Percentiles rank a stretch among this genome's conserved stretches.
phyloP scores from a whole-genome alignment of 1,284 basidiomycete species.

The Fomitopsis betulina region DNA sequence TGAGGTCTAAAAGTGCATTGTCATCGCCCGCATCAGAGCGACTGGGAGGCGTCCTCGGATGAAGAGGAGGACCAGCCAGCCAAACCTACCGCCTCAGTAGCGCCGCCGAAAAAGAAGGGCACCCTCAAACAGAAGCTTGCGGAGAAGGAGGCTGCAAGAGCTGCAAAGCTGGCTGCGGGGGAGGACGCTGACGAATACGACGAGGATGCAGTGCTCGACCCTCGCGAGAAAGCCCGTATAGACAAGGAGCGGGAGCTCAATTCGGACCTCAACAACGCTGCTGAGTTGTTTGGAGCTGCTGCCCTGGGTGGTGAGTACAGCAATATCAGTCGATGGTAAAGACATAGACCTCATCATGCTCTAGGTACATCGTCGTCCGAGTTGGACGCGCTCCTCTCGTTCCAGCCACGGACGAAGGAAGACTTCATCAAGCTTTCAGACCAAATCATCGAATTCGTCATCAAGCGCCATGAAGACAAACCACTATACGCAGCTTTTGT shows the following conservation, averaged over 20 bases:
- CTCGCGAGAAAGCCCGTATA: slow-evolving; percentile 66
- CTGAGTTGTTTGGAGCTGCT: slow-evolving; percentile 73
- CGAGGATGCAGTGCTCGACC: slow-evolving; percentile 78
- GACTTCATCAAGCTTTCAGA: slow-evolving; percentile 76
- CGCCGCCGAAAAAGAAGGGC: slow-evolving; percentile 85
- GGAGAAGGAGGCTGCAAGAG: slow-evolving; percentile 77
- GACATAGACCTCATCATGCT: background rate
- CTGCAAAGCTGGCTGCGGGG: slow-evolving; percentile 34
- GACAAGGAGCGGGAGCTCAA: slow-evolving; percentile 81
- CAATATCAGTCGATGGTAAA: background rate
- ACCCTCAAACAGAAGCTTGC: slow-evolving; percentile 86
- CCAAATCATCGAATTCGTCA: slow-evolving; percentile 66
- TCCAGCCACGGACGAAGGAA: slow-evolving; percentile 79
- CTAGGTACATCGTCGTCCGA: slow-evolving; percentile 63
- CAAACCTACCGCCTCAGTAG: slow-evolving; percentile 37
- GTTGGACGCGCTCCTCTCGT: slow-evolving; percentile 65
- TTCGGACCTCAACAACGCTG: slow-evolving; percentile 80
- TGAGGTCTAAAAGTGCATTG: background rate
- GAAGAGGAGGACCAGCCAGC: slow-evolving; percentile 50
- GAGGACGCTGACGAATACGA: slow-evolving; percentile 53
- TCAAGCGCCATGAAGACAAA: slow-evolving; percentile 75
- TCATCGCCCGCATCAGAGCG: slow-evolving; percentile 54
- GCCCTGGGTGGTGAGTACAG: slow-evolving; percentile 58
- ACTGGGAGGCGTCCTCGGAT: slow-evolving; percentile 91
- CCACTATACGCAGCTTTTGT: slow-evolving; percentile 80